Percentiles rank a stretch among this genome's conserved stretches.
Conservation (phyloP, 768 basidiomycete genomes). For the Paxillus rubicundulus region DNA sequence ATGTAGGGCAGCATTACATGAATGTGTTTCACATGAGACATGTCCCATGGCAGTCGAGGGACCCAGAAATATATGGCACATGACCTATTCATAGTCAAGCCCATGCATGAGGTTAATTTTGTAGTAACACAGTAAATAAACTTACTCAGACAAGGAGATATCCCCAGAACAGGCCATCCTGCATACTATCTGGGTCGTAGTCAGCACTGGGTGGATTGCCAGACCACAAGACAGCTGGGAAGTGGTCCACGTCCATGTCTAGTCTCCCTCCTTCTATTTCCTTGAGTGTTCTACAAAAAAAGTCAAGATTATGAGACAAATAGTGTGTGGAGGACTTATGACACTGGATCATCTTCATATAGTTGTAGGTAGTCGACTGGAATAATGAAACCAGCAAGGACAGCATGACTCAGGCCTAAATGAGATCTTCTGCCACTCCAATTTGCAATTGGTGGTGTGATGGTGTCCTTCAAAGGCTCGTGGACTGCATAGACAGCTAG, state of each 20-base stretch:
- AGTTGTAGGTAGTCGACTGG: not conserved
- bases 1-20: not conserved
- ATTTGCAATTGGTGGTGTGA: not conserved
- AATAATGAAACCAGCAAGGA: not conserved
- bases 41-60: not conserved
- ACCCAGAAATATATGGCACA: not conserved
- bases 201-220: not conserved
- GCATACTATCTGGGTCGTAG: not conserved
- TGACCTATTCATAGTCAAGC: not conserved
- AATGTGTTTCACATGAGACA: not conserved
- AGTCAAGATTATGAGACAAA: not conserved
- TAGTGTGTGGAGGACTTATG: not conserved
- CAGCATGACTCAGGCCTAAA: not conserved
- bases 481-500: conserved; percentile 1
- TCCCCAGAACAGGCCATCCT: not conserved
- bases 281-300: not conserved
- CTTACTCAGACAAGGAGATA: not conserved
- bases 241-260: not conserved
- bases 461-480: not conserved
- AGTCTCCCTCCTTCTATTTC: not conserved
- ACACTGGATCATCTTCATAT: not conserved
- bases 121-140: not conserved
- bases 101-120: too few relatives aligned
- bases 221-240: not conserved
- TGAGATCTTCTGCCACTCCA: not conserved